Evolutionary conservation across 1,284 basidiomycete species (phyloP).

Genomic region (Moniliophthora roreri): DNA sequence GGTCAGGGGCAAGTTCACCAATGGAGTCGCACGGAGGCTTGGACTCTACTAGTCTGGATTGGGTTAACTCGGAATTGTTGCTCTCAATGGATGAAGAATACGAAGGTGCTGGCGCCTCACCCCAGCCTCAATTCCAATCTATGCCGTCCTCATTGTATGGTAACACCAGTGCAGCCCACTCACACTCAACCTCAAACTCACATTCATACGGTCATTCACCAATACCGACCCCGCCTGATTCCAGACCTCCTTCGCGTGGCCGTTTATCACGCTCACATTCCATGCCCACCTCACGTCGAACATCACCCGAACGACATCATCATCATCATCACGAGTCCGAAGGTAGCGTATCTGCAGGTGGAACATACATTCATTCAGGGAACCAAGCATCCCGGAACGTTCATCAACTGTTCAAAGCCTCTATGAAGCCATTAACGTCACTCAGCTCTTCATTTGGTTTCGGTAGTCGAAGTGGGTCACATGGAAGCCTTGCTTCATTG

Average conservation of each 20-base stretch:
- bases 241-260: conserved; percentile 28
- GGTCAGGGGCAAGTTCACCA: conserved; percentile 20
- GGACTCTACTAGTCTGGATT: conserved; percentile 48
- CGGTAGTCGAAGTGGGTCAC: not conserved
- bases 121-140: conserved; percentile 17
- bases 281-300: conserved; percentile 37
- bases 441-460: conserved; percentile 27
- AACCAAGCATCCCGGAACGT: conserved; percentile 49
- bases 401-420: conserved; percentile 54
- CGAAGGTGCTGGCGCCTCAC: conserved; percentile 25
- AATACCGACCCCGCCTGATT: conserved; percentile 27
- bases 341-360: conserved; percentile 33
- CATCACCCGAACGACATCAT: conserved; percentile 45
- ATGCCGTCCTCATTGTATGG: conserved; percentile 13
- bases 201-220: no score
- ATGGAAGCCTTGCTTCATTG: conserved; percentile 28
- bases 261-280: conserved; percentile 35
- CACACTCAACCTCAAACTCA: no score
- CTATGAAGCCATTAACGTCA: conserved; percentile 61
- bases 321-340: conserved; percentile 18
- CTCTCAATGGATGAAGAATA: conserved; percentile 51
- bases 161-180: not conserved
- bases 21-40: conserved; percentile 20
- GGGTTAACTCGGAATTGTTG: conserved; percentile 81
- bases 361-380: conserved; percentile 52